Evolutionary conservation across 2,329 filamentous ascomycete species (phyloP).

Genomic region (Hawksworthiomyces lignivorus): DNA sequence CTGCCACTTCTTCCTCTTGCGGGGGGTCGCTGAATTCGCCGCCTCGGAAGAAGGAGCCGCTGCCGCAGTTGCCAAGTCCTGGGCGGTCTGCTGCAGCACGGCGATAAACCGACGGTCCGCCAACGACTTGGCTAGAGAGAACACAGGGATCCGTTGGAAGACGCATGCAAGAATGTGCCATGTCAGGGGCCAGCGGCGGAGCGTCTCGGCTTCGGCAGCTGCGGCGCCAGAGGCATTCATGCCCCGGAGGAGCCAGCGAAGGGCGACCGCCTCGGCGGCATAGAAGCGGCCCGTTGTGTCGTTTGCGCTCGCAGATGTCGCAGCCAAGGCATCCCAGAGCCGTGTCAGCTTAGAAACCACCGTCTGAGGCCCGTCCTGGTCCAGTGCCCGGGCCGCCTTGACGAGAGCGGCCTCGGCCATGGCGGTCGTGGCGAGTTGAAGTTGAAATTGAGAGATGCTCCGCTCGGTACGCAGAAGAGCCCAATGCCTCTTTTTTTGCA

Average conservation of each 20-base stretch:
- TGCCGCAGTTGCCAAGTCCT: constrained; percentile 40
- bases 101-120: constrained; percentile 60
- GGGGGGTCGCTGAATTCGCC: constrained; percentile 22
- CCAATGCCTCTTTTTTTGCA: too few species aligned
- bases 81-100: constrained; percentile 58
- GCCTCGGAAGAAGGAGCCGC: not conserved
- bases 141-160: constrained; percentile 57
- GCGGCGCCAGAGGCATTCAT: constrained; percentile 42
- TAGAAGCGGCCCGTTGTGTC: constrained; percentile 34
- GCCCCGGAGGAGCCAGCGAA: constrained; percentile 57
- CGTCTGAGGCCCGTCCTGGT: constrained; percentile 38
- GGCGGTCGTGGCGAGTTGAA: too few species aligned
- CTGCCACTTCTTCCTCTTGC: constrained; percentile 40
- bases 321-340: constrained; percentile 42
- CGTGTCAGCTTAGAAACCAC: constrained; percentile 39
- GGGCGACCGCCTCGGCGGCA: constrained; percentile 48
- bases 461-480: too few species aligned
- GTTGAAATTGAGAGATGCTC: too few species aligned
- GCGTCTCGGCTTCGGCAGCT: constrained; percentile 38
- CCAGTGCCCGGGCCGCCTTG: constrained; percentile 46
- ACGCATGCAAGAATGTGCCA: constrained; percentile 57
- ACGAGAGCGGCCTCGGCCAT: constrained; percentile 31
- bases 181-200: constrained; percentile 47
- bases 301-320: constrained; percentile 25
- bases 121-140: constrained; percentile 63